phyloP scores from a whole-genome alignment of 129 eudicot species.

The Smallanthus sonchifolius region DNA sequence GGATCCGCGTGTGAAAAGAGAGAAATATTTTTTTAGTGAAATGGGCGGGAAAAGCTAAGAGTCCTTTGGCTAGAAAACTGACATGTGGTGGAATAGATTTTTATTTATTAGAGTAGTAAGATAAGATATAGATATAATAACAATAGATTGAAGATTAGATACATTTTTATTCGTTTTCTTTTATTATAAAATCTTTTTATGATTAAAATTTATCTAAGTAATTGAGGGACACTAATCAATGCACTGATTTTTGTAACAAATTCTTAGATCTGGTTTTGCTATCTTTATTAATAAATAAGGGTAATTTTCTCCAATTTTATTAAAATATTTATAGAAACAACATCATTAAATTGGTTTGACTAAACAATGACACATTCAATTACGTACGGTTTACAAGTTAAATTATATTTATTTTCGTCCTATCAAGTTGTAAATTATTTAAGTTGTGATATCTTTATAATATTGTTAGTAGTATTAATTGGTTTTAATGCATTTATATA shows the following conservation, averaged over 20 bases:
- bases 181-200: background rate
- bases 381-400: background rate
- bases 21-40: too few relatives aligned
- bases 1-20: too few relatives aligned
- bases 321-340: background rate
- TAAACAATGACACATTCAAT: constrained; percentile 15
- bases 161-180: too few relatives aligned
- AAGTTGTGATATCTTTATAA: background rate
- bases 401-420: background rate
- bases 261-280: background rate
- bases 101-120: too few relatives aligned
- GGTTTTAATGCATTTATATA: too few relatives aligned
- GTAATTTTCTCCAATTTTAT: background rate
- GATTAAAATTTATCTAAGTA: background rate
- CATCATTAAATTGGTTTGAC: constrained; percentile 1
- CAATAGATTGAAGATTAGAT: too few relatives aligned
- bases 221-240: background rate
- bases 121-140: too few relatives aligned
- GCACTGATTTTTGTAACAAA: background rate
- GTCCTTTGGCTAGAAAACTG: too few relatives aligned
- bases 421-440: background rate
- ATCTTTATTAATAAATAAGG: background rate
- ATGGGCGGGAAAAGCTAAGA: too few relatives aligned
- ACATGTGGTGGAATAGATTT: too few relatives aligned
- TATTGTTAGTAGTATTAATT: background rate